Evolutionary conservation across 1,284 basidiomycete species (phyloP).

Genomic region (Puccinia triticina): DNA sequence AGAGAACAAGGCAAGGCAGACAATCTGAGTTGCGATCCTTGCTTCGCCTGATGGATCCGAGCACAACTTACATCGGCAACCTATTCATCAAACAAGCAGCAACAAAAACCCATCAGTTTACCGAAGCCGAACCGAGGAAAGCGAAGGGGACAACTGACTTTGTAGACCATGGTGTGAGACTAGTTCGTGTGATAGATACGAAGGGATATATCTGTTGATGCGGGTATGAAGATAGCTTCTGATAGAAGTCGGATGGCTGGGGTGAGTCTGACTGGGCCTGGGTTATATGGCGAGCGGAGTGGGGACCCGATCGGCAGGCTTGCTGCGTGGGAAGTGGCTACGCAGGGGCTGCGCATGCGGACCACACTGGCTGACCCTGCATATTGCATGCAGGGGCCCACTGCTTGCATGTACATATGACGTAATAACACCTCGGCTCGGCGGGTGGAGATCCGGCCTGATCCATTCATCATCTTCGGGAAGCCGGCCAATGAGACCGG

Average conservation of each 20-base stretch:
- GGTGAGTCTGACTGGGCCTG: no score
- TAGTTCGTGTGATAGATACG: no score
- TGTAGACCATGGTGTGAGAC: constrained; percentile 43
- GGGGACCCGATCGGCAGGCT: constrained; percentile 7
- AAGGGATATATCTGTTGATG: no score
- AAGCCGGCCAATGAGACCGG: no score
- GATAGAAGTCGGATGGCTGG: no score
- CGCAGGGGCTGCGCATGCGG: background rate
- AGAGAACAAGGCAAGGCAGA: constrained; percentile 2
- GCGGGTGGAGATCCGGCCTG: no score
- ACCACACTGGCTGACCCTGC: background rate
- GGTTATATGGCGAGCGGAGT: background rate
- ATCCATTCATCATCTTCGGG: no score
- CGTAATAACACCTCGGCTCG: no score
- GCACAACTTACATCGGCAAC: constrained; percentile 51
- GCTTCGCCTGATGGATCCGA: background rate
- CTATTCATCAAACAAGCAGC: background rate
- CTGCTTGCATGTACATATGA: no score
- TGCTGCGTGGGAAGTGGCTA: background rate
- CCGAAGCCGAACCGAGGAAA: background rate
- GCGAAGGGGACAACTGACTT: constrained; percentile 26
- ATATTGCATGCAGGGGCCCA: background rate
- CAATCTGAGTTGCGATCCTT: background rate
- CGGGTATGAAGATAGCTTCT: no score
- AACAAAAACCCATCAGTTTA: background rate